Evolutionary conservation across 176 grass and related monocot species (phyloP), one percentile per base, ranked within the genome.

Genomic region (Bonia amplexicaulis): DNA sequence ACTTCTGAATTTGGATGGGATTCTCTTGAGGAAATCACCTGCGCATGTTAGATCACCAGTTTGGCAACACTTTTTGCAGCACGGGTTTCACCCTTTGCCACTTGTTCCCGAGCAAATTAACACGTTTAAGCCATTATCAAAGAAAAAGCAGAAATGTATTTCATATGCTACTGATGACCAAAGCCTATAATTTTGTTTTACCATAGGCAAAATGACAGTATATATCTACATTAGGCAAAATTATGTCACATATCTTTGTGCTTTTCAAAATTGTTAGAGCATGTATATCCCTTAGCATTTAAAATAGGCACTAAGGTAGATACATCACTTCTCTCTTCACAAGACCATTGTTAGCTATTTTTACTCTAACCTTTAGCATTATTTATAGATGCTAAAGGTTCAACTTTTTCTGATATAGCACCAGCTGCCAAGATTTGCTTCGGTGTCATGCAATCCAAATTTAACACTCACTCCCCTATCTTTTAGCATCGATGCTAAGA

Each of bases 1-100:
- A 73, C 48, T 65, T 73, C 75, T 85, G 12, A 66, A 26, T 74
- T 74, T 40, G 45, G 66, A 82, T 66, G 35, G 25, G 26, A 59
- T 87, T 27, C 0, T 22, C 14, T 53, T 60, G 59, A 84, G 11
- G n/a, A 51, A 54, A 82, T 82, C 22, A 2, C 31, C 27, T 78
- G 7, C 22, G 80, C 40, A 73, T 73, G 16, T 12, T 77, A 69
- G 35, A 27, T 55, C 75, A 20, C 14, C 42, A 27, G 26, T 78
- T 54, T 41, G 16, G 3, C 5, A 74, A 49, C 13, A 67, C 74
- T 23, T 65, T 17, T 44, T n/a, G 1, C 66, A 54, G 2, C 23
- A 74, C 33, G 49, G 57, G 26, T 41, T 52, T 65, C 12, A 22
- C 66, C 51, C 25, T 57, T 72, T 66, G 5, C 33, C 6, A 66